phyloP scores from a whole-genome alignment of 208 protist genomes.

The Crithidia bombi region DNA sequence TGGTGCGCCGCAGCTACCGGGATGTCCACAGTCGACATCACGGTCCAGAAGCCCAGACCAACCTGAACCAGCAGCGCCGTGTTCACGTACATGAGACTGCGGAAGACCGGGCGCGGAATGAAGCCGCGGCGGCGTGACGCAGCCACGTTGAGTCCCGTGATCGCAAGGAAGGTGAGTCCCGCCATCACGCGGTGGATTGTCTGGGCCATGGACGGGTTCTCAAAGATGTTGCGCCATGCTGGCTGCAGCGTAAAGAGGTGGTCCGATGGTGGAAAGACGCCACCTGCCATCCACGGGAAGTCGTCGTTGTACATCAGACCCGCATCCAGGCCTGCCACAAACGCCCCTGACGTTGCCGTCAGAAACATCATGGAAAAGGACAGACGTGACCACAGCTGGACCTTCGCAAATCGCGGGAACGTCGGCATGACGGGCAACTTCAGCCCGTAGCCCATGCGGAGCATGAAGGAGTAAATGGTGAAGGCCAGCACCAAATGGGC shows the following conservation, averaged over 20 bases:
- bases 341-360: slow-evolving; percentile 87
- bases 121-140: slow-evolving; percentile 39
- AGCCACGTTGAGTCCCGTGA: slow-evolving; percentile 61
- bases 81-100: slow-evolving; percentile 70
- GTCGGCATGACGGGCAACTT: slow-evolving; percentile 46
- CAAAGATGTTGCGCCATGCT: slow-evolving; percentile 84
- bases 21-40: slow-evolving; percentile 92
- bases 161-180: slow-evolving; percentile 47
- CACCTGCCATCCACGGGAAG: slow-evolving; percentile 89
- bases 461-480: slow-evolving; percentile 91
- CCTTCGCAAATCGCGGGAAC: slow-evolving; percentile 47
- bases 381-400: slow-evolving; percentile 61
- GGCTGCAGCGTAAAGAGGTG: slow-evolving; percentile 72
- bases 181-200: slow-evolving; percentile 80
- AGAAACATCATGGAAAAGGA: slow-evolving; percentile 73
- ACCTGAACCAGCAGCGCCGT: slow-evolving; percentile 78
- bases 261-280: slow-evolving; percentile 72
- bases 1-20: slow-evolving; percentile 90
- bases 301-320: slow-evolving; percentile 92
- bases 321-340: slow-evolving; percentile 91
- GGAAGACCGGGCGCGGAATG: slow-evolving; percentile 47
- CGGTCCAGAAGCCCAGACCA: slow-evolving; percentile 91
- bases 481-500: slow-evolving; percentile 95
- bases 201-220: slow-evolving; percentile 84
- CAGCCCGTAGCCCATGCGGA: slow-evolving; percentile 79